Base-by-base conservation (phyloP, 257 asterid species). In the Forsythia viridissima region DNA sequence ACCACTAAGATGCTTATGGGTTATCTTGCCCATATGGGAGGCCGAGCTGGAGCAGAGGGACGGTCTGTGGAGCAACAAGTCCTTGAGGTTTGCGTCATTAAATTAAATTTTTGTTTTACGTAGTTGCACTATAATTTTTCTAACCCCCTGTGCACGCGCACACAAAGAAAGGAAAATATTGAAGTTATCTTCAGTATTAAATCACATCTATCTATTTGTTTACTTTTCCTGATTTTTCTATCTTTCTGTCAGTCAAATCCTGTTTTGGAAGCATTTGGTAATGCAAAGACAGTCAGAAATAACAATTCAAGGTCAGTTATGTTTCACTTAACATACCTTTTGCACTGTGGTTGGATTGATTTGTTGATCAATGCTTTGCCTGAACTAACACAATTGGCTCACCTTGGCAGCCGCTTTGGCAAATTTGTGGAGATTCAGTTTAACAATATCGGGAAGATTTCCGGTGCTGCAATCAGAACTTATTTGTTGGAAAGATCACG, bases 381-480 rank as follows among this genome's bases (percentile, higher is more conserved):
- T 16, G 44, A 67, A 72, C 66, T 20, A 42, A 79, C 67, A 34
- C 40, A 76, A 79, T 65, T 80, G 76, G 51, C 24, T 57, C 74
- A 48, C 77, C 43, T 40, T 80, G 83, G 80, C 94, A 94, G 97
- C 51, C 98, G 98, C 74, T 94, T 94, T 46, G 98, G 98, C 51
- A 94, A 94, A 80, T 94, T 94, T 87, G 98, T 94, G 78, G 98
- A 94, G 91, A 81, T 92, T 75, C 98, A 94, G 89, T 94, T 94
- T 84, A 91, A 94, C 82, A 48, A 74, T 41, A 79, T 76, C 69
- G 94, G 94, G 42, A 90, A 91, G 81, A 94, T 94, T 44, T 92
- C 97, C 7, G 98, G 98, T 80, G 98, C 98, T 40, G 98, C 98
- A 63, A 94, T 94, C 80, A 88, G 96, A 87, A 94, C 98, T 46